phyloP scores from a whole-genome alignment of 176 grass and related monocot genomes.

The Hordeum vulgare region MorexV3_pseudomolecules_assembly NC_058524.1:609724580-609725079 shows the following conservation, averaged over 20 bases:
- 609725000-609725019: background rate
- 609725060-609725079: too few species aligned
- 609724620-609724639: background rate
- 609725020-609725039: too few species aligned
- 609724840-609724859: background rate
- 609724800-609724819: background rate
- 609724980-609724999: background rate
- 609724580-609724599: background rate
- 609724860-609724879: background rate
- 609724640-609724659: too few species aligned
- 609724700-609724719: background rate
- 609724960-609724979: background rate
- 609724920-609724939: background rate
- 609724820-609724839: too few species aligned
- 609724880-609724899: background rate
- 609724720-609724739: background rate
- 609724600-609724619: background rate
- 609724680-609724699: background rate
- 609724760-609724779: too few species aligned
- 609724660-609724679: too few species aligned
- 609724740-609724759: background rate
- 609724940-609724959: background rate
- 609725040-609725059: too few species aligned
- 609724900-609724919: background rate
- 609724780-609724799: background rate